Evolutionary conservation across 208 protist species (phyloP), one percentile per base, ranked within the genome.

Genomic region (Leishmania turanica): DNA sequence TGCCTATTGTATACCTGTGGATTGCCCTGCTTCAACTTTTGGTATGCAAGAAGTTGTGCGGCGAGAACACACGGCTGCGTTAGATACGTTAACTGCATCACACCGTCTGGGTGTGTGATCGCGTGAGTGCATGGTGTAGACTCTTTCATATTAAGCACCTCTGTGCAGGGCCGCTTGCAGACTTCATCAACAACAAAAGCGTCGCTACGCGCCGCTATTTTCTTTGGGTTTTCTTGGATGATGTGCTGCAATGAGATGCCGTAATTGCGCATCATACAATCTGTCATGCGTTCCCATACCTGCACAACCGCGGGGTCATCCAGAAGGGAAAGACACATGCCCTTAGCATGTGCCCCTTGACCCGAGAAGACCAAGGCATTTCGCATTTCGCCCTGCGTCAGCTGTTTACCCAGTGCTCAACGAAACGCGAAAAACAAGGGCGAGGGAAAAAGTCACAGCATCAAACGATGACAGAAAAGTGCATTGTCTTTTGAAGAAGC

Each of bases 31-130:
- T 88, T 80, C 51, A 89, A 70, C 47, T 80, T 79, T 87, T 90
- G 85, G 6, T 89, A 79, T 7, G 85, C 82, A 6, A 95, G 11
- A 68, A 98, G 78, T 31, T 98, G 93, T 45, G 91, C 91, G 1
- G 93, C 91, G 1, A 97, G 74, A 49, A 97, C 93, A 53, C 90
- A 92, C 1, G 95, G 93, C 74, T 98, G 95, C 24, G 95, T 94
- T 71, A 98, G 75, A 79, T 84, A 95, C 2, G 93, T 93, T n/a
- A 90, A 79, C 56, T 90, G 82, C 89, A 98, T 84, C 13, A 97
- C 93, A 5, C 95, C 95, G 27, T 90, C 76, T 1, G 85, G 74
- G 66, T 96, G 89, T 27, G 87, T 77, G 15, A 97, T 45, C 6
- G 79, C 27, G 75, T 87, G 88, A 53, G 62, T 83, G 11, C 84